phyloP scores from a whole-genome alignment of 495 filamentous ascomycete species.

The Trichoderma asperelloides region DNA sequence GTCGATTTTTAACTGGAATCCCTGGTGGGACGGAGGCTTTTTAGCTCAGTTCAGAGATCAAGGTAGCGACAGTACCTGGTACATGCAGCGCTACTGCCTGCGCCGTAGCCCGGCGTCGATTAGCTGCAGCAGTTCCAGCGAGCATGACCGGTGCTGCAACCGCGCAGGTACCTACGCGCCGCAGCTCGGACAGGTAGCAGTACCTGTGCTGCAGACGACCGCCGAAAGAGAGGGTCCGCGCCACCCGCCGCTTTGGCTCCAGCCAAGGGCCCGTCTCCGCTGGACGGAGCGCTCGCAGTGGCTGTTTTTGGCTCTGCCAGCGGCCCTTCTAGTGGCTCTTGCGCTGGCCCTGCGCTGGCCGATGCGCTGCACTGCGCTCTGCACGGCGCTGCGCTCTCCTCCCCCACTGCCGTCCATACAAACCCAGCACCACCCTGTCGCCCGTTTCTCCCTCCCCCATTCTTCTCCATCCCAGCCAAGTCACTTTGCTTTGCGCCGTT shows the following conservation, averaged over 20 bases:
- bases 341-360: background rate
- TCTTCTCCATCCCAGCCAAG: conserved; percentile 21
- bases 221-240: background rate
- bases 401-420: conserved; percentile 13
- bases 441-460: conserved; percentile 16
- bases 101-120: background rate
- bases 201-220: background rate
- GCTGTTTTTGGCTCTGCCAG: conserved; percentile 15
- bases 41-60: background rate
- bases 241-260: background rate
- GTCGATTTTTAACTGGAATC: background rate
- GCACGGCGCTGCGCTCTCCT: conserved; percentile 3
- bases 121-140: background rate
- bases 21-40: background rate
- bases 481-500: conserved; percentile 25
- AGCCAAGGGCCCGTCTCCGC: background rate
- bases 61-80: too few species aligned
- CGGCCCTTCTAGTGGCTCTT: background rate
- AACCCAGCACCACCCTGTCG: conserved; percentile 19
- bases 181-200: background rate
- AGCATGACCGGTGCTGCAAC: background rate
- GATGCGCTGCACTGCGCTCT: background rate
- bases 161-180: background rate
- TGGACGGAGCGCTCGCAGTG: background rate
- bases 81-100: too few species aligned